Percentiles rank a stretch among this genome's conserved stretches.
These are phyloP conservation scores for Syzygium malaccense DNA, from an alignment of 441 rosid genomes.

Conservation along the genomic window DNA sequence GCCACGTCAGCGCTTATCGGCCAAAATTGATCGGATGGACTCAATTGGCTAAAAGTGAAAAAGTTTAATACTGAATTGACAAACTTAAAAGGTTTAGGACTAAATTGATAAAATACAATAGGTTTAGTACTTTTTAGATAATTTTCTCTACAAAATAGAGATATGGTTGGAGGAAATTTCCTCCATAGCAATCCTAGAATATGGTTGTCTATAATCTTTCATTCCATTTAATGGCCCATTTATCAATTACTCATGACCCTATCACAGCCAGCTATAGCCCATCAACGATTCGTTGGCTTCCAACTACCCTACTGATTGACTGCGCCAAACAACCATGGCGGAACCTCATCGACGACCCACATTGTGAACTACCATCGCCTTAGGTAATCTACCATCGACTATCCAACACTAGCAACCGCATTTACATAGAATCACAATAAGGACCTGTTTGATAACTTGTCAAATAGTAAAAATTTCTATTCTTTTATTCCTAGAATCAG, in stretches of 20 bases:
- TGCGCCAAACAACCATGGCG: background rate
- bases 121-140: no score
- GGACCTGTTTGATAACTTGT: rapidly evolving
- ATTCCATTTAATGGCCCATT: background rate
- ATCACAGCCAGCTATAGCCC: background rate
- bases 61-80: no score
- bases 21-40: no score
- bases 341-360: background rate
- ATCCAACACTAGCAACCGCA: background rate
- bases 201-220: background rate
- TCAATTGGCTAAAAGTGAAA: no score
- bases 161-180: background rate
- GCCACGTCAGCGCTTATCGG: no score
- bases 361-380: background rate
- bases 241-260: background rate
- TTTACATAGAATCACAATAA: rapidly evolving
- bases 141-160: background rate
- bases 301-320: background rate
- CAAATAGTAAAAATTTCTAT: no score
- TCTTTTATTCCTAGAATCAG: no score
- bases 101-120: no score
- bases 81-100: no score
- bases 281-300: background rate
- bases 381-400: background rate
- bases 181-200: background rate